Base-by-base conservation (phyloP, 2,329 filamentous ascomycete species). In the Neopestalotiopsis sp. region DNA sequence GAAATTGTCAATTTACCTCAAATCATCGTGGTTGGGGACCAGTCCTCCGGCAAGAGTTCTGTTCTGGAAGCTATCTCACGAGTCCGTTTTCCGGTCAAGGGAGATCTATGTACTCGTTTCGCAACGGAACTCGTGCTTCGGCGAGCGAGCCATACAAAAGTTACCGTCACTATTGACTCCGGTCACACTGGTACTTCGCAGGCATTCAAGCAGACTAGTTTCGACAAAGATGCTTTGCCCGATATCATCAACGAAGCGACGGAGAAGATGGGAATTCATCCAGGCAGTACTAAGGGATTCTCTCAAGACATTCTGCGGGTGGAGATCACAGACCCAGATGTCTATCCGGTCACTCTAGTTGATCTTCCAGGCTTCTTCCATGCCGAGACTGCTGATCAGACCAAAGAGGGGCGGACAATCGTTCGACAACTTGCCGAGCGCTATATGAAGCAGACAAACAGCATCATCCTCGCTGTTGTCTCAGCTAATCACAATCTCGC, bases 61-160 rank as follows among this genome's bases (percentile, higher is more conserved):
- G 88, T 91, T 0, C 83, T 92, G 0, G 87, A 91, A 71, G 90
- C 89, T 0, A 88, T 92, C 61, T 88, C 89, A 0, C 84, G 86
- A 10, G 85, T 92, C 1, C 83, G 84, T 0, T 91, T 92, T 61
- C 87, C 88, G 0, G 79, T 84, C 12, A 86, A 89, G 5, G 84
- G 85, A 14, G 85, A 80, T 30, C 68, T 88, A 0, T 91, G 88
- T 74, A 91, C 90, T 0, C 81, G 87, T 0, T 91, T 91, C 69
- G 85, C 89, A 0, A 91, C 88, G 0, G 88, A 91, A 73, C 77
- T 91, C 4, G 82, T 88, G 20, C 79, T 91, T 10, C 82, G 86
- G 1, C 82, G 83, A 3, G 78, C 78, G 1, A 34, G 73, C 0
- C 69, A 78, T 5, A 72, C 79, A 0, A 78, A 74, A 2, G 78